Evolutionary conservation across 352 stramenopile genomes (phyloP).

Genomic region (Globisporangium parvum): DNA sequence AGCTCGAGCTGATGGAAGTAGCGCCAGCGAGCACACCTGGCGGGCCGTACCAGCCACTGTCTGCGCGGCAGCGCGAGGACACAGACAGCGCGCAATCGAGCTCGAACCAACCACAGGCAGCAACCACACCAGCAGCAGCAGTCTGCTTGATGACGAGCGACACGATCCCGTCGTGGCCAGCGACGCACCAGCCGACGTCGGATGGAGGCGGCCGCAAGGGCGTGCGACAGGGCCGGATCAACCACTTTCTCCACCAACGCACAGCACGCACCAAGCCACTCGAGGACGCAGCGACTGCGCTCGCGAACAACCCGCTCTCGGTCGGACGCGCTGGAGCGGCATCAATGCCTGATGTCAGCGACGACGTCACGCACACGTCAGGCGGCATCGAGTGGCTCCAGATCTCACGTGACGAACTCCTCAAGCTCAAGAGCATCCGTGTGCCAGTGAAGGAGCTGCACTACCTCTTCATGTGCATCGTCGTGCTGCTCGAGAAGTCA

Average conservation of each 20-base stretch:
- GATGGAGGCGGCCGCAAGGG: constrained; percentile 46
- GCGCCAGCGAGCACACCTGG: constrained; percentile 7
- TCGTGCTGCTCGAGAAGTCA: constrained; percentile 56
- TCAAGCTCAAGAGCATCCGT: constrained; percentile 55
- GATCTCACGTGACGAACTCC: constrained; percentile 63
- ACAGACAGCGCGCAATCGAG: background rate
- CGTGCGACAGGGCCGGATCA: constrained; percentile 51
- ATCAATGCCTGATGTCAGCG: background rate
- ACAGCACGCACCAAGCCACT: background rate
- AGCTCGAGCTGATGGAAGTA: constrained; percentile 31
- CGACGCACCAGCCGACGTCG: constrained; percentile 45
- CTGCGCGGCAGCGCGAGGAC: constrained; percentile 1
- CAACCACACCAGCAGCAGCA: constrained; percentile 18
- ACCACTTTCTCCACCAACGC: constrained; percentile 53
- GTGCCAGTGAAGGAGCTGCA: constrained; percentile 66
- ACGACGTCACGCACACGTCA: constrained; percentile 16
- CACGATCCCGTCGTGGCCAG: constrained; percentile 52
- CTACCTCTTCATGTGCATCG: constrained; percentile 73
- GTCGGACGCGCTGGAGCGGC: background rate
- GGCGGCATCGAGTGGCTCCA: constrained; percentile 51
- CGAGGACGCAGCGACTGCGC: background rate
- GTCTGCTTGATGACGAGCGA: constrained; percentile 50
- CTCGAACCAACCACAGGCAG: background rate
- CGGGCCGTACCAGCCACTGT: constrained; percentile 13
- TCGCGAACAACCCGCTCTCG: too few relatives aligned